phyloP scores from a whole-genome alignment of 139 green algal genomes.

The Chlamydomonas incerta region DNA sequence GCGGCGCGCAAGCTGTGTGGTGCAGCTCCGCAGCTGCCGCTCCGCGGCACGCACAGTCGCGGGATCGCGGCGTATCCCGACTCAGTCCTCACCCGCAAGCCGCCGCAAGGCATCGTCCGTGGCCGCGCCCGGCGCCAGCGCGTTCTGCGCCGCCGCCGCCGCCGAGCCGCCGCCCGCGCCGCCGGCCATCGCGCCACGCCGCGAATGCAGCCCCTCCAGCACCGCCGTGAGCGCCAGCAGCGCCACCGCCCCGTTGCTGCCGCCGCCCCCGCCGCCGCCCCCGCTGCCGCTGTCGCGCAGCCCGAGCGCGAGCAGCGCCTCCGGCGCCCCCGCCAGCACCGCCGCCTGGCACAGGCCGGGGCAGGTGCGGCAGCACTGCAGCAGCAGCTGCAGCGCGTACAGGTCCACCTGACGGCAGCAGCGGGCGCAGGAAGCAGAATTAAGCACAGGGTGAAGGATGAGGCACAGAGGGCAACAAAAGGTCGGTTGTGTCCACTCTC shows the following conservation, averaged over 20 bases:
- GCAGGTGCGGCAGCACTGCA: constrained; percentile 49
- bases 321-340: constrained; percentile 37
- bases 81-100: constrained; percentile 48
- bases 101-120: constrained; percentile 57
- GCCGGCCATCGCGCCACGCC: neutral
- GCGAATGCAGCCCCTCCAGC: constrained; percentile 43
- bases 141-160: constrained; percentile 43
- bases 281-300: constrained; percentile 13
- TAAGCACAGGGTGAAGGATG: too few species aligned
- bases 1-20: too few species aligned
- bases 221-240: constrained; percentile 64
- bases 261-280: too few species aligned
- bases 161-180: neutral
- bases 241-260: constrained; percentile 44
- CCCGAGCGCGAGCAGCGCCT: constrained; percentile 52
- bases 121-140: constrained; percentile 24
- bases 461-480: too few species aligned
- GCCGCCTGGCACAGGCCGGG: constrained; percentile 61
- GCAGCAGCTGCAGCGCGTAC: constrained; percentile 57
- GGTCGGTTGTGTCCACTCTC: too few species aligned
- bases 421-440: too few species aligned
- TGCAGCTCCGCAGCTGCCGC: too few species aligned
- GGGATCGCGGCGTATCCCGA: too few species aligned
- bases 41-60: too few species aligned
- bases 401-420: constrained; percentile 19